phyloP scores from a whole-genome alignment of 306 rosid species.

The Cucumis cinereus region DNA sequence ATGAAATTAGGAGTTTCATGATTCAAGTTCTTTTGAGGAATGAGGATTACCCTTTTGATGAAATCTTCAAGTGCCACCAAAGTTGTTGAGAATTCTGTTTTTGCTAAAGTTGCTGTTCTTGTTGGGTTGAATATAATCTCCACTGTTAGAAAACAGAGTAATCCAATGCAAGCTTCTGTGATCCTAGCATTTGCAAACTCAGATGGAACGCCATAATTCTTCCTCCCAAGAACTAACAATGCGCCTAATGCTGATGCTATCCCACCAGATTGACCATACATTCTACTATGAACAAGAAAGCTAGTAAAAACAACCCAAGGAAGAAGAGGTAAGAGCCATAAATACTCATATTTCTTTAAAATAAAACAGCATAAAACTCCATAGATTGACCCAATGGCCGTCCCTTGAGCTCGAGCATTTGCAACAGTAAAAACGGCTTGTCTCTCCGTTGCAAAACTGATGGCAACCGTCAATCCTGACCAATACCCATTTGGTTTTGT shows the following conservation, averaged over 20 bases:
- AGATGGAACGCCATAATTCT: conserved; percentile 38
- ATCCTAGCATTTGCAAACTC: conserved; percentile 57
- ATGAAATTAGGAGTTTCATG: conserved; percentile 14
- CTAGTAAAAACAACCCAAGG: conserved; percentile 59
- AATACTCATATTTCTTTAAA: conserved; percentile 15
- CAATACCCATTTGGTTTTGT: conserved; percentile 46
- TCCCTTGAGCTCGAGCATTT: conserved; percentile 71
- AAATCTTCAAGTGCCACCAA: conserved; percentile 34
- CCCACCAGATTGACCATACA: conserved; percentile 84
- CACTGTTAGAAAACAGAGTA: conserved; percentile 35
- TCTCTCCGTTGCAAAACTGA: conserved; percentile 37
- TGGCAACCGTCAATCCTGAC: conserved; percentile 67
- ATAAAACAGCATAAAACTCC: conserved; percentile 47
- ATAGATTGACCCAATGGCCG: conserved; percentile 63
- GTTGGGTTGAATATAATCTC: conserved; percentile 40
- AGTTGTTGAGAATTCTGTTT: conserved; percentile 37
- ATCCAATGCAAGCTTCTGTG: conserved; percentile 53
- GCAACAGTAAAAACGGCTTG: conserved; percentile 51
- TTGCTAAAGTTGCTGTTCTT: conserved; percentile 61
- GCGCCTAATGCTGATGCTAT: conserved; percentile 60
- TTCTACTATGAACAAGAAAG: conserved; percentile 54
- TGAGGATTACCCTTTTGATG: conserved; percentile 19
- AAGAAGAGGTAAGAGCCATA: conserved; percentile 38
- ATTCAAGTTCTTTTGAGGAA: conserved; percentile 9
- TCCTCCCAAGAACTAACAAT: conserved; percentile 63